Percentiles rank a stretch among this genome's conserved stretches.
Evolutionary conservation across 2,329 filamentous ascomycete genomes (phyloP).

Genomic region (Aspergillus viridinutans): DNA sequence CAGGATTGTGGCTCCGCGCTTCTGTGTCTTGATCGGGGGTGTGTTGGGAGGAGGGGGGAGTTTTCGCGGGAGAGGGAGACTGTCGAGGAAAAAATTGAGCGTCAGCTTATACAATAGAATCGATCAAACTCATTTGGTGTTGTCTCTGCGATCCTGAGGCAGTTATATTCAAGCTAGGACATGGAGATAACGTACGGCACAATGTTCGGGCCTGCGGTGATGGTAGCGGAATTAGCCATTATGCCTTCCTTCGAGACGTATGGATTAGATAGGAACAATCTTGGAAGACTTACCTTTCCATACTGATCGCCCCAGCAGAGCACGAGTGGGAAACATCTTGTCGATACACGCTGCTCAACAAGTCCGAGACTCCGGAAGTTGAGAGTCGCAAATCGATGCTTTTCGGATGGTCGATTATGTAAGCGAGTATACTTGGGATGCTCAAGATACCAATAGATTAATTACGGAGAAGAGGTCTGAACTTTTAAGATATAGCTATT

Average conservation of each 20-base stretch:
- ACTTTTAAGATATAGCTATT: background rate
- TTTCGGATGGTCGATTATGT: constrained; percentile 6
- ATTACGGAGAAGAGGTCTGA: background rate
- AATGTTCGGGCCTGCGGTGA: constrained; percentile 59
- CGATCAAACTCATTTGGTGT: background rate
- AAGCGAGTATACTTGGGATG: background rate
- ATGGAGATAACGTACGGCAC: constrained; percentile 56
- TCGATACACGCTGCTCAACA: constrained; percentile 3
- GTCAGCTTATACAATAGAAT: background rate
- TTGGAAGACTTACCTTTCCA: constrained; percentile 69
- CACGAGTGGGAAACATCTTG: constrained; percentile 65
- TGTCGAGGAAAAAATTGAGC: constrained; percentile 10
- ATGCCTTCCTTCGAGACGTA: background rate
- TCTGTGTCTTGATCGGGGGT: constrained; percentile 77
- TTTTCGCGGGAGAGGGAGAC: constrained; percentile 39
- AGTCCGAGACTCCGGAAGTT: constrained; percentile 11
- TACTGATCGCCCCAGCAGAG: constrained; percentile 69
- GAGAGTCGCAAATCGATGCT: constrained; percentile 4
- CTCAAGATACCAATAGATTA: background rate
- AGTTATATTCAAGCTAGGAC: background rate
- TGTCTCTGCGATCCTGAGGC: background rate
- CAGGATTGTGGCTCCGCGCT: constrained; percentile 81
- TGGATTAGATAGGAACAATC: background rate
- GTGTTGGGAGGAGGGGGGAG: constrained; percentile 56
- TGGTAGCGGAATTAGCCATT: constrained; percentile 6